A percentile compares a stretch with the other conserved stretches of the same genome.
Evolutionary conservation across 257 asterid species (phyloP).

Genomic region (Linderniella brevidens): DNA sequence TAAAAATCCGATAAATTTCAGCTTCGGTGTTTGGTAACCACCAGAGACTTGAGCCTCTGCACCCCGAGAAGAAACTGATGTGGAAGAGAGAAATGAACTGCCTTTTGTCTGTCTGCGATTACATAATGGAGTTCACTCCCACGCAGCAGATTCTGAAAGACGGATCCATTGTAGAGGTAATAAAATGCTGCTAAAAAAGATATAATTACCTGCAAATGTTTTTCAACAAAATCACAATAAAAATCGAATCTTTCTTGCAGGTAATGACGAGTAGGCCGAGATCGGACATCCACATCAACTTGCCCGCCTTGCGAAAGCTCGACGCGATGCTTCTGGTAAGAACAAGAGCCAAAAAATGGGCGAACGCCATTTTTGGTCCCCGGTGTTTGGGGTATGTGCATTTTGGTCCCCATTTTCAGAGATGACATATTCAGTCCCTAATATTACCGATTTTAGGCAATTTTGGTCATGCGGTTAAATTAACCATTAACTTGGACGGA

Average conservation of each 20-base stretch:
- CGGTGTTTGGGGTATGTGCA: too few relatives aligned
- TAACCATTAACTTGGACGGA: too few relatives aligned
- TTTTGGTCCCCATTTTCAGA: too few relatives aligned
- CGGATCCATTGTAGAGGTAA: constrained; percentile 58
- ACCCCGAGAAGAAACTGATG: constrained; percentile 5
- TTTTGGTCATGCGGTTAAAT: too few relatives aligned
- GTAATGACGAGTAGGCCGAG: constrained; percentile 68
- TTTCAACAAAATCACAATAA: neutral
- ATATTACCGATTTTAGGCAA: too few relatives aligned
- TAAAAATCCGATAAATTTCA: constrained; percentile 16
- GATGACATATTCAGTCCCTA: too few relatives aligned
- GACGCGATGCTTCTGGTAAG: constrained; percentile 78
- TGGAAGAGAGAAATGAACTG: constrained; percentile 9
- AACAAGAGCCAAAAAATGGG: neutral
- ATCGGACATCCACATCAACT: constrained; percentile 61
- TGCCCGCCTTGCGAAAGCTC: constrained; percentile 68
- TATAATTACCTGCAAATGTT: too few relatives aligned
- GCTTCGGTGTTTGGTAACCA: constrained; percentile 81
- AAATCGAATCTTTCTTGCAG: constrained; percentile 16
- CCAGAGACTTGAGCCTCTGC: constrained; percentile 36
- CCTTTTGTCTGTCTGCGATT: constrained; percentile 1
- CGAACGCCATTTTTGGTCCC: too few relatives aligned
- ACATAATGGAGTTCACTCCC: constrained; percentile 6
- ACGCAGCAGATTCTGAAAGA: constrained; percentile 27
- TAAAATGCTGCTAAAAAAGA: too few relatives aligned